Evolutionary conservation across 805 yeast species (phyloP), one percentile per base, ranked within the genome.

Genomic region (Cyberlindnera sargentensis): DNA sequence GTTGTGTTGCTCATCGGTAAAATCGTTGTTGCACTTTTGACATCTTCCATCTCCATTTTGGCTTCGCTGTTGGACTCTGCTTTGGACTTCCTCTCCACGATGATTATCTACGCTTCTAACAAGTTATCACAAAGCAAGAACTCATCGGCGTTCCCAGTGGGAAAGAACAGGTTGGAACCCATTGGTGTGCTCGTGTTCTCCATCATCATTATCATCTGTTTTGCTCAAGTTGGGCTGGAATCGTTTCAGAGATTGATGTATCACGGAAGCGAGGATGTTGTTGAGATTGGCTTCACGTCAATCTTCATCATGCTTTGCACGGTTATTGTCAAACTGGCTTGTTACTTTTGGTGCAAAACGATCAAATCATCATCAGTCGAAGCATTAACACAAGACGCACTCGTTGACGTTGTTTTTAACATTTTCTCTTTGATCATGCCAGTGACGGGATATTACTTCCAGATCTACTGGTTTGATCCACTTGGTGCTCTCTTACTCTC

Each of bases 311-410:
- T 84, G 93, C 40, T 68, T 1, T 43, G 72, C 15, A 85, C 95
- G 0, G 78, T 84, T 20, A 53, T 74, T 4, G 67, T 75, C 28
- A 84, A 84, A 55, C 51, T 79, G 5, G 70, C 67, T 2, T 80
- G 88, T 52, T 85, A 76, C 71, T 28, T 74, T 9, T 76, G 84
- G 77, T 84, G 91, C 56, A 65, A 73, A 34, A 62, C 67, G 10
- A 72, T 82, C 47, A 64, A 71, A 15, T 80, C 87, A 11, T 74
- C 82, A 15, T 78, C 89, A 0, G 82, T 85, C 3, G 83, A 79
- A 55, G 95, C 95, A 0, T 65, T 84, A 43, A 86, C 90, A 2
- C 91, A 84, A 60, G 95, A 85, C 62, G 93, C 93, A 0, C 69
- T 73, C 62, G 84, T 90, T 1, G 95, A 85, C 60, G 75, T 84